A percentile compares a stretch with the other conserved stretches of the same genome.
These are phyloP conservation scores for Galerina sulciceps DNA, from an alignment of 768 basidiomycete genomes.

Conservation along the genomic window DNA sequence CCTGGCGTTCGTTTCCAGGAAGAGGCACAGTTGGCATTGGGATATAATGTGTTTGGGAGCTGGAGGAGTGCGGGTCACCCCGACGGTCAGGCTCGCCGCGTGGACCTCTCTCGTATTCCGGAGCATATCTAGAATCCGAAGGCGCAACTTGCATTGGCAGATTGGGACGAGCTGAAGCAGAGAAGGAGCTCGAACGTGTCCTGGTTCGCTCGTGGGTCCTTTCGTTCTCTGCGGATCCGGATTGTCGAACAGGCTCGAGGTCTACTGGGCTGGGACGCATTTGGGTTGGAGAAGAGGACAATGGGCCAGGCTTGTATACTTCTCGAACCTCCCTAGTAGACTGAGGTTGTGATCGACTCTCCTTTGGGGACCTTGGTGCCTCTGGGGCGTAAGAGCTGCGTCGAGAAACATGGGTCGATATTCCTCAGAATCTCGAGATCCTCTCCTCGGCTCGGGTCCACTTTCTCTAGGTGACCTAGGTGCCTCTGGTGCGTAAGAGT, in stretches of 20 bases:
- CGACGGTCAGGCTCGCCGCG: slow-evolving; percentile 13
- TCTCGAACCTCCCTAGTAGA: slow-evolving; percentile 4
- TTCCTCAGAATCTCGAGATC: slow-evolving; percentile 1
- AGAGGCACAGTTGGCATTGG: slow-evolving; percentile 2
- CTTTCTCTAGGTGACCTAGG: slow-evolving; percentile 11
- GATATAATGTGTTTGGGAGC: slow-evolving; percentile 14
- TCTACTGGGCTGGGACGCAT: slow-evolving; percentile 19
- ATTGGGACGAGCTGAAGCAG: slow-evolving; percentile 11
- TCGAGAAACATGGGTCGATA: background rate
- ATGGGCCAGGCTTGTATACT: slow-evolving; percentile 16
- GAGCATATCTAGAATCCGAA: slow-evolving; percentile 13
- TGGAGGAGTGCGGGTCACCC: slow-evolving; percentile 1
- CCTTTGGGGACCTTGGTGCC: background rate
- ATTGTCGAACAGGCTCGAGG: background rate
- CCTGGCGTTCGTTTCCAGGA: background rate
- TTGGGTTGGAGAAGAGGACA: slow-evolving; percentile 22
- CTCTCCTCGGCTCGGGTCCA: slow-evolving; percentile 12
- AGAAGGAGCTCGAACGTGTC: slow-evolving; percentile 23
- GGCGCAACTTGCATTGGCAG: slow-evolving; percentile 2
- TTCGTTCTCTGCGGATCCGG: background rate
- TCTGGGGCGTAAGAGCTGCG: slow-evolving; percentile 8
- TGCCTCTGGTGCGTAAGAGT: slow-evolving; percentile 14
- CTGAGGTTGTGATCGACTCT: too few relatives aligned
- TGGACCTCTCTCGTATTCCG: slow-evolving; percentile 16
- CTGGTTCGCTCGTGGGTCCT: slow-evolving; percentile 12